A percentile compares a stretch with the other conserved stretches of the same genome.
Conservation (phyloP, 2,329 filamentous ascomycete species). For the Colletotrichum sp. region DNA sequence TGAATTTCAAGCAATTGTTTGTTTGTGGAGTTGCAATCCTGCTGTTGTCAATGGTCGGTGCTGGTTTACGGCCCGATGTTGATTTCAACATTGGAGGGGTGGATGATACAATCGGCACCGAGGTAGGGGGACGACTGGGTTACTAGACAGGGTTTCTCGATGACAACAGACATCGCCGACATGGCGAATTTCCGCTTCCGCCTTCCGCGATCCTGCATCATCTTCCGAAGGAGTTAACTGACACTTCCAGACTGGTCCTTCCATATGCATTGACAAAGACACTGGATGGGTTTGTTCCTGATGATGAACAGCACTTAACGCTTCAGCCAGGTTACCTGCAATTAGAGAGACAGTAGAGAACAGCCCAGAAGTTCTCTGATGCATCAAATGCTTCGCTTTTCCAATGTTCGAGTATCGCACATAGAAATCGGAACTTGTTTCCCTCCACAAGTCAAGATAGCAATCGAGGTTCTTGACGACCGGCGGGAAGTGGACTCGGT, state of each 20-base stretch:
- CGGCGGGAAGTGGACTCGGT: background rate
- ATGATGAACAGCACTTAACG: too few relatives aligned
- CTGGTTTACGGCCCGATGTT: background rate
- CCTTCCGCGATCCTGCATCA: background rate
- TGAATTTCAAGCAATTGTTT: background rate
- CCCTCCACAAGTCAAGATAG: background rate
- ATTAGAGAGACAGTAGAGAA: too few relatives aligned
- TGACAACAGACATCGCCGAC: constrained; percentile 1
- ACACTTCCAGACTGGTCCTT: too few relatives aligned
- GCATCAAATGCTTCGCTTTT: background rate
- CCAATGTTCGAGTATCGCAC: fast-evolving
- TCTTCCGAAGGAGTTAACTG: background rate
- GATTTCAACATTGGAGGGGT: constrained; percentile 13
- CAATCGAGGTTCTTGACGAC: background rate
- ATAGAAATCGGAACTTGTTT: fast-evolving
- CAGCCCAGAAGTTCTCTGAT: too few relatives aligned
- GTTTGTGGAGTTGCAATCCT: background rate
- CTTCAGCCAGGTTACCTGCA: too few relatives aligned
- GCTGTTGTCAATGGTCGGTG: background rate
- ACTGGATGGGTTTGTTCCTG: too few relatives aligned
- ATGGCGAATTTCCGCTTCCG: constrained; percentile 1
- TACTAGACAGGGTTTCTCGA: background rate
- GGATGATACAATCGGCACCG: background rate
- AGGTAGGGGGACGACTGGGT: background rate
- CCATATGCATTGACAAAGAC: too few relatives aligned